Evolutionary conservation across 2,329 filamentous ascomycete genomes (phyloP).

Genomic region (Karstenula rhodostoma): DNA sequence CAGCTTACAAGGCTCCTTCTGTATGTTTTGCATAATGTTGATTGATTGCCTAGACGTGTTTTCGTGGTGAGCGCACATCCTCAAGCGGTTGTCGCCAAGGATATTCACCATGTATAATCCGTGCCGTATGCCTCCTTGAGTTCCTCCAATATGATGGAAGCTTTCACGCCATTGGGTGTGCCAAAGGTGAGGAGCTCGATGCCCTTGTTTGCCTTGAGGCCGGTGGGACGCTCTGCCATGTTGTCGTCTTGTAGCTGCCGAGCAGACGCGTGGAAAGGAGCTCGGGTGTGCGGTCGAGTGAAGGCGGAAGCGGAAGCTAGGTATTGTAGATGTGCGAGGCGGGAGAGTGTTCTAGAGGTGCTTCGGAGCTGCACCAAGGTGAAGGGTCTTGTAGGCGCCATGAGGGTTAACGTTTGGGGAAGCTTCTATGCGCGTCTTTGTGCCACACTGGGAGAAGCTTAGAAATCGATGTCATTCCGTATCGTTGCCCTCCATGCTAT

Average conservation of each 20-base stretch:
- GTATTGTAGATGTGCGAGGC: conserved; percentile 22
- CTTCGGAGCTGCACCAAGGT: conserved; percentile 26
- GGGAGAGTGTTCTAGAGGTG: conserved; percentile 21
- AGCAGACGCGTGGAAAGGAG: conserved; percentile 32
- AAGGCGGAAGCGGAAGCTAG: conserved; percentile 15
- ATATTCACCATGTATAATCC: conserved; percentile 12
- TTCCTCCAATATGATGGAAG: conserved; percentile 70
- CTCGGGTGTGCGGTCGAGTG: conserved; percentile 20
- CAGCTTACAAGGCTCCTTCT: conserved; percentile 66
- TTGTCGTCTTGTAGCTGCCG: conserved; percentile 22
- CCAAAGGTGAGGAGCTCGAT: conserved; percentile 70
- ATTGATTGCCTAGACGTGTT: conserved; percentile 56
- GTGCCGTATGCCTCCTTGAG: conserved; percentile 69
- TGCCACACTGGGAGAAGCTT: conserved; percentile 12
- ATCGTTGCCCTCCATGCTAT: background rate
- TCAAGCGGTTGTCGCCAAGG: background rate
- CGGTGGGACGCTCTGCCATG: conserved; percentile 57
- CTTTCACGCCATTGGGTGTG: conserved; percentile 62
- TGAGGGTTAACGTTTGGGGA: conserved; percentile 39
- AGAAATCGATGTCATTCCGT: conserved; percentile 18
- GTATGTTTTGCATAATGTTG: conserved; percentile 67
- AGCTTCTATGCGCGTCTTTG: background rate
- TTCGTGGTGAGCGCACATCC: background rate
- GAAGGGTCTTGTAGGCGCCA: conserved; percentile 32
- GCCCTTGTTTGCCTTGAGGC: conserved; percentile 68